Percentiles rank a stretch among this genome's conserved stretches.
Evolutionary conservation across 371 early-diverging fungal genomes (phyloP).

Genomic region (Rhizomucor pusillus): DNA sequence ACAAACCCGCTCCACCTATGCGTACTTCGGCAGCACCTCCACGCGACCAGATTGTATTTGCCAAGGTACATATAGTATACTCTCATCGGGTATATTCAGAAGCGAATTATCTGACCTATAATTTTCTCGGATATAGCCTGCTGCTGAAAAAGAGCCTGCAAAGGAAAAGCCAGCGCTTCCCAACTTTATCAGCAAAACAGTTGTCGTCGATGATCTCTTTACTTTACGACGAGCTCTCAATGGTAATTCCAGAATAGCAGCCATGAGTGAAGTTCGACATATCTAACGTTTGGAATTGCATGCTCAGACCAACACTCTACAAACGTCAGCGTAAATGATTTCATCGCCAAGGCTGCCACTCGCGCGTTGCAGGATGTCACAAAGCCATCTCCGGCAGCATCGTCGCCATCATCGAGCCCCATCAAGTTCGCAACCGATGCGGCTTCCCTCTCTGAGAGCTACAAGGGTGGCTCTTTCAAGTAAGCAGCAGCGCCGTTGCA

Average conservation of each 20-base stretch:
- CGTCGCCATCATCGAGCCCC: constrained; percentile 35
- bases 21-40: constrained; percentile 42
- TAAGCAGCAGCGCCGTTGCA: constrained; percentile 11
- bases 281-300: too few relatives aligned
- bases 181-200: constrained; percentile 64
- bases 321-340: constrained; percentile 81
- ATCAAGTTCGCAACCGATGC: constrained; percentile 17
- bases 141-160: constrained; percentile 15
- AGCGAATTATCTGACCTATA: not conserved
- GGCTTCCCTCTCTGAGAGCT: constrained; percentile 19
- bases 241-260: constrained; percentile 45
- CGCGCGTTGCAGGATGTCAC: constrained; percentile 76
- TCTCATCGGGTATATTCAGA: not conserved
- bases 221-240: constrained; percentile 69
- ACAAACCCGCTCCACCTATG: constrained; percentile 51
- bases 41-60: constrained; percentile 45
- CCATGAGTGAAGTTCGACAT: too few relatives aligned
- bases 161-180: constrained; percentile 24
- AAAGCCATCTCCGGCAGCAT: constrained; percentile 42
- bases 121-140: constrained; percentile 16
- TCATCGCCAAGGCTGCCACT: constrained; percentile 81
- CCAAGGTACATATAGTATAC: constrained; percentile 28
- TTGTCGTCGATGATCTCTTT: constrained; percentile 66
- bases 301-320: constrained; percentile 50
- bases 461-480: constrained; percentile 42